These are phyloP conservation scores for Rhododendron ovatum DNA, from an alignment of 148 eudicot genomes.

Conservation along the genomic window DNA sequence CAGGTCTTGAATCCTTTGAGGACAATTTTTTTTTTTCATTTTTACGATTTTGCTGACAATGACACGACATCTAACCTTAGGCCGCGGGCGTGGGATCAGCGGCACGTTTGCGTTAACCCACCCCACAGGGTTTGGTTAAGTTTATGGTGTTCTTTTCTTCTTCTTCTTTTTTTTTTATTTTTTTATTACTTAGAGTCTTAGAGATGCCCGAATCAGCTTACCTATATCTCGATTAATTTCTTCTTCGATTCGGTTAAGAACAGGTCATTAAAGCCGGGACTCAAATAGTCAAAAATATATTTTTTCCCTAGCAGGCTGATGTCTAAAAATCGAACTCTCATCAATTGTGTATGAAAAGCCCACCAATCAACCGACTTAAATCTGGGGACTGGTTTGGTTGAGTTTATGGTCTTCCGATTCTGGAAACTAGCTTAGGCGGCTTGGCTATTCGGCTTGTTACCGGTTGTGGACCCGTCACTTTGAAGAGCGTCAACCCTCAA, in stretches of 20 bases:
- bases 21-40: background rate
- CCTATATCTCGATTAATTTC: no score
- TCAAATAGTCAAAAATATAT: no score
- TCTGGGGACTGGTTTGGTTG: no score
- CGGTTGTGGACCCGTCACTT: background rate
- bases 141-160: background rate
- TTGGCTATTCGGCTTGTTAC: background rate
- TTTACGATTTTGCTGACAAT: background rate
- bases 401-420: background rate
- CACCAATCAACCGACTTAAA: no score
- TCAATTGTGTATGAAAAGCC: no score
- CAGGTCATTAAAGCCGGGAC: no score
- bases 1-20: background rate
- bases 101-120: background rate
- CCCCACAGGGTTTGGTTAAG: background rate
- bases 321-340: no score
- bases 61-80: background rate
- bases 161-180: accelerated
- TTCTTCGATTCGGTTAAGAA: no score
- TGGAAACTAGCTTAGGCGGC: background rate
- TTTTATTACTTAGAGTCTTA: no score
- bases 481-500: background rate
- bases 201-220: no score
- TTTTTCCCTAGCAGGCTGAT: no score
- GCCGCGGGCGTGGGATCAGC: background rate